Percentiles rank a stretch among this genome's conserved stretches.
phyloP scores from a whole-genome alignment of 2,329 filamentous ascomycete genomes.

The Cladophialophora bantiana region DNA sequence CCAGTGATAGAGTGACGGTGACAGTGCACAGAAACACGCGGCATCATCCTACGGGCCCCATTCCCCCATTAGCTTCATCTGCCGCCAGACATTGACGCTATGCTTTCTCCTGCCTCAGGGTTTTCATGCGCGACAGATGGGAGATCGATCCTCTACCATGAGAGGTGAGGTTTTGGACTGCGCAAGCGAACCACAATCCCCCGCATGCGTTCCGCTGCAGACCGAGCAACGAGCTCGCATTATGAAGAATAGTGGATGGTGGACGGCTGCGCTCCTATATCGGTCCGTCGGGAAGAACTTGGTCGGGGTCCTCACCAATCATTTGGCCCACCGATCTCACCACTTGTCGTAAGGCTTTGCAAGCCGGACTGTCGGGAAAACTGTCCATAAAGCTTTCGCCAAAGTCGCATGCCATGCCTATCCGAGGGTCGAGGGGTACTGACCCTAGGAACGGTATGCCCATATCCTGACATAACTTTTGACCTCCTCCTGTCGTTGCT shows the following conservation, averaged over 20 bases:
- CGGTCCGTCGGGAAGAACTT: constrained; percentile 51
- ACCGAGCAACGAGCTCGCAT: neutral
- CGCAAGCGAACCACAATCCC: neutral
- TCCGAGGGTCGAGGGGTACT: constrained; percentile 89
- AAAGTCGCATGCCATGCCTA: constrained; percentile 95
- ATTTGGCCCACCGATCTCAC: constrained; percentile 74
- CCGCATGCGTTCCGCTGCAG: neutral
- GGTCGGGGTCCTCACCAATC: constrained; percentile 67
- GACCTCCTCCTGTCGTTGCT: constrained; percentile 87
- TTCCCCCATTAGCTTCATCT: constrained; percentile 22
- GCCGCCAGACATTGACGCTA: constrained; percentile 8
- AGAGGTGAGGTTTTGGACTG: neutral
- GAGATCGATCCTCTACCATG: neutral
- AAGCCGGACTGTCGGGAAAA: constrained; percentile 92
- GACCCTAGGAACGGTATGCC: constrained; percentile 85
- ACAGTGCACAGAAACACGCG: constrained; percentile 7
- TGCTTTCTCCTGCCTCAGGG: neutral
- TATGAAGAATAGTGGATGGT: neutral
- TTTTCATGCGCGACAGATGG: neutral
- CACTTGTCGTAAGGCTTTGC: constrained; percentile 78
- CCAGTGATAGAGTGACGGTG: neutral
- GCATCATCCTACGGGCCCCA: constrained; percentile 2
- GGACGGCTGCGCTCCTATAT: constrained; percentile 17
- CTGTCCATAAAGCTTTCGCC: constrained; percentile 97
- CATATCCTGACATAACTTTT: constrained; percentile 81